A percentile compares a stretch with the other conserved stretches of the same genome.
Evolutionary conservation across 129 eudicot species (phyloP).

Genomic region (Artemisia annua): DNA sequence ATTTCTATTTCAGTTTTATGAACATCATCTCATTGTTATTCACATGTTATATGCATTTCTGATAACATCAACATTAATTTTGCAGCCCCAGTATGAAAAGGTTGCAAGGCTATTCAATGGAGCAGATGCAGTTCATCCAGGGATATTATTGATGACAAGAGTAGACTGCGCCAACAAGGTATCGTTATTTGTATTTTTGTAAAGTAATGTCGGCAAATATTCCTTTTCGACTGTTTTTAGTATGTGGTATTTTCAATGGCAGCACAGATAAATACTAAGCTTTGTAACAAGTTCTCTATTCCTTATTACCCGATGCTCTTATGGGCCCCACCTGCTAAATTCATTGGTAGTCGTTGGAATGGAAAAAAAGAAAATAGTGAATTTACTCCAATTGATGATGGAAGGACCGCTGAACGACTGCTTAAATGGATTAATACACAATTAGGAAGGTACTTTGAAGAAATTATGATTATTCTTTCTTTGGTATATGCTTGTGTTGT

Average conservation of each 20-base stretch:
- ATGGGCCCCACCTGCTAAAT: conserved; percentile 82
- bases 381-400: conserved; percentile 50
- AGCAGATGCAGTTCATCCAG: conserved; percentile 78
- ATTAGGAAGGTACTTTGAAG: conserved; percentile 49
- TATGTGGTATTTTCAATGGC: conserved; percentile 34
- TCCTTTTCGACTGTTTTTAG: neutral
- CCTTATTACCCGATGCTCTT: conserved; percentile 70
- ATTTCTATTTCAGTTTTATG: conserved; percentile 7
- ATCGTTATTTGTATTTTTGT: conserved; percentile 10
- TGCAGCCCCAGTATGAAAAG: conserved; percentile 89
- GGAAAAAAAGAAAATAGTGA: conserved; percentile 53
- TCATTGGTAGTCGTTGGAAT: conserved; percentile 44
- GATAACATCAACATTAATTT: conserved; percentile 11
- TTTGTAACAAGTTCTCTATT: conserved; percentile 70
- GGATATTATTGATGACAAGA: conserved; percentile 66
- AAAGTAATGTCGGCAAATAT: neutral
- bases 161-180: conserved; percentile 86
- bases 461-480: neutral
- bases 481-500: conserved; percentile 4
- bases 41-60: conserved; percentile 9
- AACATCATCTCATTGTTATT: neutral
- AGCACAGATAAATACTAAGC: conserved; percentile 78
- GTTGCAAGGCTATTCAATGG: conserved; percentile 87
- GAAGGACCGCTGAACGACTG: conserved; percentile 60
- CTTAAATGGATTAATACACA: conserved; percentile 72